Conservation (phyloP, 305 asterid species). For the Fraxinus angustifolia region DNA sequence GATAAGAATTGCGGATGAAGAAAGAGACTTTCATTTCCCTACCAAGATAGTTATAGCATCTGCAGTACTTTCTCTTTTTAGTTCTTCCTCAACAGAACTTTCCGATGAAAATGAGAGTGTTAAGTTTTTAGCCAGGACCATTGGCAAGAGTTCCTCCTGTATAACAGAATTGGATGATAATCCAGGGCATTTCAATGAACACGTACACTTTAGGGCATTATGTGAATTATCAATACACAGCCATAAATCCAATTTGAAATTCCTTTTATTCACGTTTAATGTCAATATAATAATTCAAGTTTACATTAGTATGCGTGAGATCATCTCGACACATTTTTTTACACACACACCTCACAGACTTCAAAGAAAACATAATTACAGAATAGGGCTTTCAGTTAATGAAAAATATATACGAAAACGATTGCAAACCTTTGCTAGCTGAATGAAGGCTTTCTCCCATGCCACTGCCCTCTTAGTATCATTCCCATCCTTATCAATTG, state of each 20-base stretch:
- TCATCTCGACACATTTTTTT: not conserved
- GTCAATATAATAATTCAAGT: not conserved
- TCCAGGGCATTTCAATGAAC: not conserved
- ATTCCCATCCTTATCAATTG: constrained; percentile 67
- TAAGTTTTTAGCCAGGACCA: constrained; percentile 72
- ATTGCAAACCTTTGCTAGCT: constrained; percentile 70
- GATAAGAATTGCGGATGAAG: not conserved
- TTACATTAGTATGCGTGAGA: not conserved
- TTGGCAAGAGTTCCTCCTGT: constrained; percentile 87
- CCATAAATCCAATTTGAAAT: not conserved
- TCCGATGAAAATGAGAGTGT: constrained; percentile 90
- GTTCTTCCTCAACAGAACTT: constrained; percentile 94
- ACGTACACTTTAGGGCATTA: not conserved
- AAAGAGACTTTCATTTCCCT: constrained; percentile 27
- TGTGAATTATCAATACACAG: not conserved
- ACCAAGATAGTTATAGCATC: constrained; percentile 95
- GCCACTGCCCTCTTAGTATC: constrained; percentile 76
- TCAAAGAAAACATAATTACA: not conserved
- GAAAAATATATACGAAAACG: not conserved
- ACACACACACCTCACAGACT: not conserved
- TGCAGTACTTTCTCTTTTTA: constrained; percentile 97
- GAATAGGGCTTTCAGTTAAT: not conserved
- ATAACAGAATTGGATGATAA: constrained; percentile 26
- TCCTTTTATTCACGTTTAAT: not conserved
- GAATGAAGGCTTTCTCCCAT: constrained; percentile 98